These are phyloP conservation scores for Verticillium isaacii DNA, from an alignment of 2,329 filamentous ascomycete species.

Conservation along the genomic window DNA sequence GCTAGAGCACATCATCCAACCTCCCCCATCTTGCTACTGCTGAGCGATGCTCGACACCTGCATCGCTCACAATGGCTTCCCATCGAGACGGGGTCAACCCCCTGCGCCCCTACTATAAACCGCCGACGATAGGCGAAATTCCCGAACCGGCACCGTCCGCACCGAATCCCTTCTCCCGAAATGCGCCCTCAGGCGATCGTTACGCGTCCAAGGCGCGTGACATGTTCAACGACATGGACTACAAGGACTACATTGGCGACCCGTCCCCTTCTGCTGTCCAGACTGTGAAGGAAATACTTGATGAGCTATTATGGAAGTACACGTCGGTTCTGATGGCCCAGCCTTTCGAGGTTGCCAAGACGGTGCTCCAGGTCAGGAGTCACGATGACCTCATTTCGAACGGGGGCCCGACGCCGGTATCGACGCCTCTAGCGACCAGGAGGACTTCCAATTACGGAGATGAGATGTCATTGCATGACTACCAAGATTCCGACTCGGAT, in stretches of 20 bases:
- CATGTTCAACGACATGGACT: constrained; percentile 86
- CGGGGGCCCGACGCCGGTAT: constrained; percentile 21
- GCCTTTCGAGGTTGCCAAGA: constrained; percentile 96
- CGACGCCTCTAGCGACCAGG: constrained; percentile 17
- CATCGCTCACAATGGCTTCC: constrained; percentile 32
- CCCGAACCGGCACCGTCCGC: constrained; percentile 30
- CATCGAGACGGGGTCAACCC: constrained; percentile 52
- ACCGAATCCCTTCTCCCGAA: constrained; percentile 41
- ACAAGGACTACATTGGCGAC: constrained; percentile 79
- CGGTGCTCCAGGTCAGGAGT: constrained; percentile 71
- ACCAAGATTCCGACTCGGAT: constrained; percentile 61
- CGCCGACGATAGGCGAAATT: constrained; percentile 48
- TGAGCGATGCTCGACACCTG: constrained; percentile 1
- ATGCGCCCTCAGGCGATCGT: constrained; percentile 28
- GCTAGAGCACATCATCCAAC: neutral
- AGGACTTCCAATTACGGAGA: constrained; percentile 23
- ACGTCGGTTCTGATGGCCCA: constrained; percentile 83
- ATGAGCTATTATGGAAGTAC: constrained; percentile 90
- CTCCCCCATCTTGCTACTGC: neutral
- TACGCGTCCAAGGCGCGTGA: constrained; percentile 69
- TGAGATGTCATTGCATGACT: constrained; percentile 28
- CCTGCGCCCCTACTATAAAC: constrained; percentile 66
- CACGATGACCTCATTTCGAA: constrained; percentile 35
- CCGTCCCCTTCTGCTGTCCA: constrained; percentile 70
- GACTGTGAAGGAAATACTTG: constrained; percentile 70